Evolutionary conservation across 1,284 basidiomycete species (phyloP), one percentile per base, ranked within the genome.

Genomic region (Pascua guehoae): DNA sequence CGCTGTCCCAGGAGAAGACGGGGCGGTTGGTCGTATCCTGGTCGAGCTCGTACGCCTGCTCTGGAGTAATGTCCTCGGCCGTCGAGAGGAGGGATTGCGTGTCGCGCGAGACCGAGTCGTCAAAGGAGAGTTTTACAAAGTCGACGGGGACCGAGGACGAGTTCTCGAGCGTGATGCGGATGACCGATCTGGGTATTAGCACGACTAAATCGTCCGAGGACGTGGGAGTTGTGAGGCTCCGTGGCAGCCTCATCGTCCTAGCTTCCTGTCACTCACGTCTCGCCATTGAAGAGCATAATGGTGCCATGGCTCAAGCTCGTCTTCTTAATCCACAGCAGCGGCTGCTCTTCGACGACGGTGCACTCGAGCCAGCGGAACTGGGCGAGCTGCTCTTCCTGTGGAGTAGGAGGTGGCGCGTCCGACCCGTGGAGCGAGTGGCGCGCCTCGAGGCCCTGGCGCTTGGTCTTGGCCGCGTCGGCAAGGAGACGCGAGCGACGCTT

Each of bases 261-360:
- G 24, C 24, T 32, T 32, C 24, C 24, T 62, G 91, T 32, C 24
- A 32, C 24, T 32, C 24, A 32, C 88, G 78, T 85, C 80, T 98
- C 95, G 45, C 95, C 95, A 53, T 95, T 85, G 69, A 92, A 95
- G 52, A 98, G 79, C 88, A 95, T 94, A 36, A 97, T 79, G 1
- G 91, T 90, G 2, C 91, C 91, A 68, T 95, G 89, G 0, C 87
- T 91, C 15, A 96, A 79, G 8, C 89, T 90, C n/a, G 87, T 88
- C 71, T 89, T 82, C 60, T 89, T 83, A 68, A 96, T 88, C 54
- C 89, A 84, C 53, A 98, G 78, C 38, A 91, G 74, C 5, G 95
- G 95, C 68, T 93, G 90, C 63, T 91, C 86, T 3, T 88, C 85
- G 10, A 94, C 85, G 15, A 97, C 88, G 42, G 56, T 59, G 61